Evolutionary conservation across 129 eudicot genomes (phyloP), one percentile per base, ranked within the genome.

Genomic region (Centrapalus pauciflorus): DNA sequence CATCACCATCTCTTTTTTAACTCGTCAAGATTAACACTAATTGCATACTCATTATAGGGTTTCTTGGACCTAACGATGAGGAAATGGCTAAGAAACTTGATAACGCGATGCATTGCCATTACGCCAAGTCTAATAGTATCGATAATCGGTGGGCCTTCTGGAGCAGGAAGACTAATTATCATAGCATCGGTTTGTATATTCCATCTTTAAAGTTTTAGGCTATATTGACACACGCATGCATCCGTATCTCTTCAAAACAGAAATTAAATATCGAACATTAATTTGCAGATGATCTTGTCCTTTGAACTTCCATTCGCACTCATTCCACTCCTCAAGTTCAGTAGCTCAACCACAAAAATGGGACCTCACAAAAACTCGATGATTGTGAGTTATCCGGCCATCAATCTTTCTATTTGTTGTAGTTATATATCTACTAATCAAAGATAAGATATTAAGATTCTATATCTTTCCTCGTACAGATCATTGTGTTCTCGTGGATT

Each of bases 291-390:
- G 96, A 88, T 85, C 63, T 48, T 85, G 26, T 88, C 96, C 6
- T 85, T 88, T 71, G 92, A 88, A 58, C 92, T 88, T 34, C 96
- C 96, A 66, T 88, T 88, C 70, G 92, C 96, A 17, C 88, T 88
- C 32, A 77, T 88, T 51, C 96, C 92, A 23, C 87, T 88, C 45
- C 92, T 85, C 45, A 88, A 88, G 69, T 88, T 88, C 74, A 88
- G 92, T 57, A 85, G 92, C 71, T 74, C 81, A 71, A 25, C 77
- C 16, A 82, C 81, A 55, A 88, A 88, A 77, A 80, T 88, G 93
- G 96, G 89, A 29, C 89, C 89, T 27, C 96, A 88, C 77, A 85
- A 77, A 67, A 88, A 85, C 83, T 88, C 89, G 13, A 79, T 45
- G 0, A 66, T 61, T 40, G 96, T 88, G 66, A 82, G 92, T 75